A percentile compares a stretch with the other conserved stretches of the same genome.
These are phyloP conservation scores for Fusarium coicis DNA, from an alignment of 2,329 filamentous ascomycete species.

Conservation along the genomic window DNA sequence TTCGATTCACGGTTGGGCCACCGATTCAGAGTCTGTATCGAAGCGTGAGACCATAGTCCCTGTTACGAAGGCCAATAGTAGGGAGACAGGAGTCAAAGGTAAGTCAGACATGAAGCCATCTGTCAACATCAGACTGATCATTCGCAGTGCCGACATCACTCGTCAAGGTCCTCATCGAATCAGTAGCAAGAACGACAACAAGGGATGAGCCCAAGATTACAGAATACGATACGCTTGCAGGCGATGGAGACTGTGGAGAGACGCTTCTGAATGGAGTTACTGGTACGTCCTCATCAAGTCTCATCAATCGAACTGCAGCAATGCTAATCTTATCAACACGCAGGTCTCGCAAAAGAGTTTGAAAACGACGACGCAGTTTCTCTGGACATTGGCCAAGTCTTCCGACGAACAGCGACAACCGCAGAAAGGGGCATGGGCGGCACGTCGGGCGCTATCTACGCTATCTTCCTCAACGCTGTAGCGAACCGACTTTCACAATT, in stretches of 20 bases:
- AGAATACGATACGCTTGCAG: constrained; percentile 47
- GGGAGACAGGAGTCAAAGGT: constrained; percentile 38
- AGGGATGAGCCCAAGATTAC: constrained; percentile 55
- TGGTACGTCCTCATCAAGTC: constrained; percentile 6
- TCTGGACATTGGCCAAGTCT: constrained; percentile 38
- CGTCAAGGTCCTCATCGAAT: constrained; percentile 33
- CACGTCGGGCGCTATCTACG: constrained; percentile 79
- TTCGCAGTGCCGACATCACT: constrained; percentile 30
- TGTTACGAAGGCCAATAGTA: constrained; percentile 3
- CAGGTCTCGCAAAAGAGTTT: constrained; percentile 41
- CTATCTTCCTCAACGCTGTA: constrained; percentile 80
- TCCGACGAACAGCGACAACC: constrained; percentile 35
- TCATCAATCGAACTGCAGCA: neutral
- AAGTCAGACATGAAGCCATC: neutral
- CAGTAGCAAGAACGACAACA: constrained; percentile 29
- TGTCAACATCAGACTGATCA: neutral
- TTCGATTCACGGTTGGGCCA: constrained; percentile 36
- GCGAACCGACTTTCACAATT: constrained; percentile 51
- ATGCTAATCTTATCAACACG: neutral
- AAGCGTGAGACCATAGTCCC: constrained; percentile 16
- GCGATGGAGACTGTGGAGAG: constrained; percentile 50
- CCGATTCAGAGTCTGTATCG: constrained; percentile 23
- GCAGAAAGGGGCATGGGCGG: constrained; percentile 77
- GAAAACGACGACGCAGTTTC: constrained; percentile 20
- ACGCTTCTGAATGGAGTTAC: constrained; percentile 44